Evolutionary conservation across 371 early-diverging fungal genomes (phyloP), one percentile per base, ranked within the genome.

Genomic region (Phascolomyces articulosus): DNA sequence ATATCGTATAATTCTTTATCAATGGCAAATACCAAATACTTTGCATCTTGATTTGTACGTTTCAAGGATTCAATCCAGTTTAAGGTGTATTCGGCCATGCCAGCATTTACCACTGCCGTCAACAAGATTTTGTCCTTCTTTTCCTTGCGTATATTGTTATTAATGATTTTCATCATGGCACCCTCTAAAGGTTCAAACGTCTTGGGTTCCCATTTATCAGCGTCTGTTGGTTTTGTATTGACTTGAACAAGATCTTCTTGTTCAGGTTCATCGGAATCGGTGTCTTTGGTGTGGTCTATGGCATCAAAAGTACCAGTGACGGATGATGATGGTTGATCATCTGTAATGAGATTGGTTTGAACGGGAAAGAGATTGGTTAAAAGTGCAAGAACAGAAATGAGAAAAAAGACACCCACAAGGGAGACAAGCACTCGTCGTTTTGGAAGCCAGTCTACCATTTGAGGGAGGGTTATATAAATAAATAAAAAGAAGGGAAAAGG

Each of bases 51-150:
- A 13, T 67, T 51, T 3, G 70, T 67, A 7, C 64, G 66, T 21
- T 56, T 44, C n/a, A 77, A 63, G 1, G 77, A 77, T 47, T 77
- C 72, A n/a, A 74, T 71, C 77, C 77, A 77, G 62, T 77, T 77
- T 18, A 77, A 56, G 2, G 74, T 74, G 49, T 74, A 74, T 15
- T 73, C 72, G 8, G 71, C 59, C 77, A 77, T 77, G 28, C 77
- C 77, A 28, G 51, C 55, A 31, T 74, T 77, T 26, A 66, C 77
- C 27, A 79, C 77, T 7, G 77, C 74, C 15, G 70, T 74, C 29
- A 77, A 40, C 23, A 77, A 41, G 18, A 71, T 55, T n/a, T 55
- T 55, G 8, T 67, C 67, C 20, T 41, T 59, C 27, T 41, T 47
- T 2, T 63, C 27, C 26, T 62, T 65, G 41, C 20, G 40, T 4